Evolutionary conservation across 257 asterid genomes (phyloP).

Genomic region (Solanum dulcamara): DNA sequence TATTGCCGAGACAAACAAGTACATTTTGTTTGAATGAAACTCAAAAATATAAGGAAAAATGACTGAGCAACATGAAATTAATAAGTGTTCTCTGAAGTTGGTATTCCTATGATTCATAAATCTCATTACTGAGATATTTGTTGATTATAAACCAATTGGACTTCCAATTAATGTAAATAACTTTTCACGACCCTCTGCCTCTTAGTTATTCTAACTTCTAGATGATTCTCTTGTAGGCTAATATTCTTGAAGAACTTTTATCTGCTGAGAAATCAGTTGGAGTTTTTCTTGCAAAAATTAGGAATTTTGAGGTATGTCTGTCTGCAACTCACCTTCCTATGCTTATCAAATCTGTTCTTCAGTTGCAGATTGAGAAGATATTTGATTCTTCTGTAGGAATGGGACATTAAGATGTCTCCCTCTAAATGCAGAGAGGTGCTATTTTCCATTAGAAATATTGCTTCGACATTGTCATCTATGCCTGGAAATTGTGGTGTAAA

Average conservation of each 20-base stretch:
- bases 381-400: conserved; percentile 43
- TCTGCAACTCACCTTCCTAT: conserved; percentile 2
- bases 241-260: conserved; percentile 68
- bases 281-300: conserved; percentile 52
- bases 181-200: conserved; percentile 8
- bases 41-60: background rate
- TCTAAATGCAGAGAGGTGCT: conserved; percentile 64
- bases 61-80: background rate
- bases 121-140: background rate
- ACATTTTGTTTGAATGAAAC: background rate
- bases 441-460: conserved; percentile 49
- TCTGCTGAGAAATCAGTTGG: conserved; percentile 45
- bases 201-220: conserved; percentile 14
- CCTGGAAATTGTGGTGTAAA: conserved; percentile 68
- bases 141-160: background rate
- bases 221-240: conserved; percentile 41
- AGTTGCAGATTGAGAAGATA: conserved; percentile 6
- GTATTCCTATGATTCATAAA: background rate
- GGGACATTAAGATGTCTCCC: conserved; percentile 76
- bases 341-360: background rate
- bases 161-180: background rate
- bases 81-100: background rate
- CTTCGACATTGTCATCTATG: conserved; percentile 44
- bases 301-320: conserved; percentile 52
- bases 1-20: background rate